Percentiles rank a stretch among this genome's conserved stretches.
Evolutionary conservation across 2,329 filamentous ascomycete genomes (phyloP).

Genomic region (Chrysoporthe deuterocubensis): DNA sequence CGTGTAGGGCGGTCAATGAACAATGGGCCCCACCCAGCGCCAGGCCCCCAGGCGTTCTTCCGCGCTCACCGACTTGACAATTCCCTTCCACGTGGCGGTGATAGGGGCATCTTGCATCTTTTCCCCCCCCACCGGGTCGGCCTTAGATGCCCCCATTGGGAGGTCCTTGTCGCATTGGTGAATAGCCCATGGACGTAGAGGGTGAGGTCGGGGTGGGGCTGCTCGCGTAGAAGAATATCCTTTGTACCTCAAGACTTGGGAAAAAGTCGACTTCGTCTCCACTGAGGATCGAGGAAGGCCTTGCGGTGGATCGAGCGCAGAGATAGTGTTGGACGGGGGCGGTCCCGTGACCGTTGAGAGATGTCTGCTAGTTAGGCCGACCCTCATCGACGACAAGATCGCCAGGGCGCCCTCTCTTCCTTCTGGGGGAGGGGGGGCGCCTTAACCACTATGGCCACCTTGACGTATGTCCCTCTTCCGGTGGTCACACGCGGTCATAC

Average conservation of each 20-base stretch:
- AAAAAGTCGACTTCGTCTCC: background rate
- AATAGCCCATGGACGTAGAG: constrained; percentile 9
- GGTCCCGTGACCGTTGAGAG: constrained; percentile 11
- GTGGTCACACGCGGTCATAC: background rate
- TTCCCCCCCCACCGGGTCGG: background rate
- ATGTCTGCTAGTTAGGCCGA: constrained; percentile 3
- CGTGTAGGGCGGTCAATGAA: constrained; percentile 28
- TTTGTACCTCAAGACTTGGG: constrained; percentile 17
- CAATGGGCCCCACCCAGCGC: constrained; percentile 20
- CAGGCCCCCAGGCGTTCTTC: constrained; percentile 22
- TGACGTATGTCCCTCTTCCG: background rate
- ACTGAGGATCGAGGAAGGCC: constrained; percentile 2
- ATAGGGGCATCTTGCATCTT: constrained; percentile 8
- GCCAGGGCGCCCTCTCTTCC: background rate
- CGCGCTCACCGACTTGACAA: constrained; percentile 28
- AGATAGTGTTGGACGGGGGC: background rate
- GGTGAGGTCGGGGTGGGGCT: background rate
- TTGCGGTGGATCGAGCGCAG: constrained; percentile 1
- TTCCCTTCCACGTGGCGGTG: constrained; percentile 26
- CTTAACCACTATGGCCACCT: background rate
- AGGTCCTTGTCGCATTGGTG: constrained; percentile 11
- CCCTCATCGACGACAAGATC: background rate
- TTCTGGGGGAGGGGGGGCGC: background rate
- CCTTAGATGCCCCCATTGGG: constrained; percentile 7
- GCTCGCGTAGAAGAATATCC: constrained; percentile 17